Conservation (phyloP, 2,329 filamentous ascomycete genomes). For the Neofusicoccum laricinum region DNA sequence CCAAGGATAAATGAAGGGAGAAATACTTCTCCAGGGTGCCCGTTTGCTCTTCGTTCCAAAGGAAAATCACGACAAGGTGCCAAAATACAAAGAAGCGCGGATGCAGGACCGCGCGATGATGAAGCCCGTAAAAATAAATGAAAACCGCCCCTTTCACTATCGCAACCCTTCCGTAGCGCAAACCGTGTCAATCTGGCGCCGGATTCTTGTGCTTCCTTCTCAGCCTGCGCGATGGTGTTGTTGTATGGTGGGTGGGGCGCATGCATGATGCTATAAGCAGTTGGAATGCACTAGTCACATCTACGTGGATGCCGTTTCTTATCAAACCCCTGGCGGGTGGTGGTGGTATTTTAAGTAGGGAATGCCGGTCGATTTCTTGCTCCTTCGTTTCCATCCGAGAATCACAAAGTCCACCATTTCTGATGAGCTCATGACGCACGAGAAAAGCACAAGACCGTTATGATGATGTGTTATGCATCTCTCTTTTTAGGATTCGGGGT, state of each 20-base stretch:
- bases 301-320: neutral
- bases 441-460: neutral
- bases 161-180: neutral
- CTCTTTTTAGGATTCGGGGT: conserved; percentile 3
- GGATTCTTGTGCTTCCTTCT: neutral
- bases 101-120: neutral
- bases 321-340: neutral
- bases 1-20: neutral
- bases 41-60: neutral
- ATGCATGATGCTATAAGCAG: neutral
- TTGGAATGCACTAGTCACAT: conserved; percentile 6
- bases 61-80: neutral
- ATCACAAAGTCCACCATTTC: conserved; percentile 10
- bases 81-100: neutral
- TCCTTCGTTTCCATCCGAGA: conserved; percentile 6
- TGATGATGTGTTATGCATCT: neutral
- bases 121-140: neutral
- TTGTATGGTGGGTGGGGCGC: neutral
- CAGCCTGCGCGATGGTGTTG: neutral
- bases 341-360: neutral
- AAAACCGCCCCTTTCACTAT: neutral
- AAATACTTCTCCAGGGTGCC: neutral
- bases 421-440: conserved; percentile 3
- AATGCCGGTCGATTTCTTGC: neutral
- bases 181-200: neutral